Conservation (phyloP, 192 early-diverging fungal species). For the Glomus cerebriforme region DNA sequence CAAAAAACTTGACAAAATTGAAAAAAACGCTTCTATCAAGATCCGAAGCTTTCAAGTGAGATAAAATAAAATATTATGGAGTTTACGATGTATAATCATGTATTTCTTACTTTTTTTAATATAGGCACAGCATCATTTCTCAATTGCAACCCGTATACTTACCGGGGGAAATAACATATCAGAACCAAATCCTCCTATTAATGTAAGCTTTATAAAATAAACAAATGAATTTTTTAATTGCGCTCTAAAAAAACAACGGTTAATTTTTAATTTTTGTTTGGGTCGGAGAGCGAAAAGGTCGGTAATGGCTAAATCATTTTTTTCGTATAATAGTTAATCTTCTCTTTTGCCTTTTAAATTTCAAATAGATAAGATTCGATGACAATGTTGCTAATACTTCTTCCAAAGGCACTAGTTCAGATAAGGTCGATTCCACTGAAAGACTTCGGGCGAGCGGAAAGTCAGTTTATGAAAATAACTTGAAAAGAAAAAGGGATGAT, state of each 20-base stretch:
- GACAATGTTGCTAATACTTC: slow-evolving; percentile 8
- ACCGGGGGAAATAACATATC: not conserved
- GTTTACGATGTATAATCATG: not conserved
- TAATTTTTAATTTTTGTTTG: slow-evolving; percentile 3
- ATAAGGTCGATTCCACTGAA: not conserved
- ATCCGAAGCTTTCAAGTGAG: not conserved
- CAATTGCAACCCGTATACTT: slow-evolving; percentile 10
- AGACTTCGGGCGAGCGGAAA: not conserved
- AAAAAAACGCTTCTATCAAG: not conserved
- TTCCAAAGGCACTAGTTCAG: slow-evolving; percentile 3
- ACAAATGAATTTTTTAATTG: no score
- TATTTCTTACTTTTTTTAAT: not conserved
- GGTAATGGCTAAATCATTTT: not conserved
- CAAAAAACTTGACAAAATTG: not conserved
- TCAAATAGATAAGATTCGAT: slow-evolving; percentile 20
- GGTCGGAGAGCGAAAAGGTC: not conserved
- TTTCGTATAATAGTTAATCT: not conserved
- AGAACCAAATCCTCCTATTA: not conserved
- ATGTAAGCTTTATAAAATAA: not conserved
- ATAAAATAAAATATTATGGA: not conserved
- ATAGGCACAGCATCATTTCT: slow-evolving; percentile 11
- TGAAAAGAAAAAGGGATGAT: slow-evolving; percentile 16
- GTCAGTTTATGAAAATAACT: not conserved
- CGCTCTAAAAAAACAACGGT: not conserved
- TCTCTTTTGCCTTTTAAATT: not conserved